Base-by-base conservation (phyloP, 805 yeast species). In the Yarrowia divulgata region DNA sequence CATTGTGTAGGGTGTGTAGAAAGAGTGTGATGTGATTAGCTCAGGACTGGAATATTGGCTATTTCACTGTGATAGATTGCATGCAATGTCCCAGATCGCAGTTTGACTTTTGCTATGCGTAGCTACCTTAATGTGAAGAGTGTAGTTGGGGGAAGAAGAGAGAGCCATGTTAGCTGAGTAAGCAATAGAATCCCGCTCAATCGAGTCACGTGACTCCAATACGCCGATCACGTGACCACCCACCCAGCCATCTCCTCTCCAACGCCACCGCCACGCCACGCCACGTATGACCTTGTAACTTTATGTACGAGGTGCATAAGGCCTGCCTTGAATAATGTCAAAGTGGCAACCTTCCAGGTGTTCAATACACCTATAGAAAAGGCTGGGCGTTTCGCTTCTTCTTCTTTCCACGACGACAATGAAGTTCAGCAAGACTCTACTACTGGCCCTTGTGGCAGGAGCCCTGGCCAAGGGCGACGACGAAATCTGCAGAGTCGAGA, bases 351-450 rank as follows among this genome's bases (percentile, higher is more conserved):
- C 52, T 60, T 58, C 63, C 32, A 34, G 52, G 52, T 40, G 48
- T 14, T 37, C 63, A 9, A 34, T 18, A 18, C 2, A 18, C 9
- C 23, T n/a, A 49, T 49, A n/a, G 40, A 34, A 8, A 50, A 37
- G 14, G 12, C 63, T n/a, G 9, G 39, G 37, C 63, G n/a, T 9
- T 16, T n/a, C 3, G 18, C 48, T 42, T 57, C 63, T 29, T 57
- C 34, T 42, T 16, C 23, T 18, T 9, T 16, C 63, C 46, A 19
- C 29, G 32, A 55, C 45, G 23, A 45, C 52, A 34, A 60, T 60
- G 66, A 60, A 60, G 52, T 45, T 60, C 66, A 45, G 52, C 66
- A 60, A 60, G 43, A 60, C 66, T 14, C 42, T 60, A n/a, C 18
- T 60, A 18, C 32, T 45, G 14, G 66, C 66, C 32, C 66, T 60